Conservation (phyloP, 495 filamentous ascomycete species). For the Penicillium odoratum region DNA sequence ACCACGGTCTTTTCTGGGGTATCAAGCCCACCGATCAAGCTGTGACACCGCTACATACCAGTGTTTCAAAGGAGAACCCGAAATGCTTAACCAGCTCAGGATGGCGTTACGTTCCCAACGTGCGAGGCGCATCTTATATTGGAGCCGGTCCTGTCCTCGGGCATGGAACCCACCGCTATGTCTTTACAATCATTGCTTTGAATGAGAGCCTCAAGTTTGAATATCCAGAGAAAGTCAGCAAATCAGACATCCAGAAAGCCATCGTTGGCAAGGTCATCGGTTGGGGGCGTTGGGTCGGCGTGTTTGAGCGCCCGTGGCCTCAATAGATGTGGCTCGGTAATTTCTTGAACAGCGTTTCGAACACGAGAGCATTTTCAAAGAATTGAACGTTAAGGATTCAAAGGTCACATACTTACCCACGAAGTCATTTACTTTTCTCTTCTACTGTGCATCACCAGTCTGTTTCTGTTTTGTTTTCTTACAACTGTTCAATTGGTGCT, state of each 20-base stretch:
- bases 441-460: not conserved
- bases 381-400: not conserved
- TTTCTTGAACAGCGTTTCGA: not conserved
- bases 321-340: not conserved
- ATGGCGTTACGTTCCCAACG: constrained; percentile 45
- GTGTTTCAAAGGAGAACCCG: constrained; percentile 11
- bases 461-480: not conserved
- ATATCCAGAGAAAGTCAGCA: constrained; percentile 32
- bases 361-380: not conserved
- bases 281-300: constrained; percentile 53
- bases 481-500: not conserved
- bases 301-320: constrained; percentile 35
- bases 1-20: constrained; percentile 47
- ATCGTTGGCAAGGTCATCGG: constrained; percentile 49
- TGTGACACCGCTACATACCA: constrained; percentile 13
- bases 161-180: constrained; percentile 51
- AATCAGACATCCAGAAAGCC: constrained; percentile 41
- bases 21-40: constrained; percentile 30
- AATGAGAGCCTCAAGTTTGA: constrained; percentile 38
- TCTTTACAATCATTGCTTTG: constrained; percentile 50
- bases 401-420: not conserved
- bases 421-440: not conserved
- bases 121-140: constrained; percentile 32
- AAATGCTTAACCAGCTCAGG: constrained; percentile 28
- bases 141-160: constrained; percentile 45